These are phyloP conservation scores for Trichosporon sp. DNA, from an alignment of 1,284 basidiomycete genomes.

Conservation along the genomic window DNA sequence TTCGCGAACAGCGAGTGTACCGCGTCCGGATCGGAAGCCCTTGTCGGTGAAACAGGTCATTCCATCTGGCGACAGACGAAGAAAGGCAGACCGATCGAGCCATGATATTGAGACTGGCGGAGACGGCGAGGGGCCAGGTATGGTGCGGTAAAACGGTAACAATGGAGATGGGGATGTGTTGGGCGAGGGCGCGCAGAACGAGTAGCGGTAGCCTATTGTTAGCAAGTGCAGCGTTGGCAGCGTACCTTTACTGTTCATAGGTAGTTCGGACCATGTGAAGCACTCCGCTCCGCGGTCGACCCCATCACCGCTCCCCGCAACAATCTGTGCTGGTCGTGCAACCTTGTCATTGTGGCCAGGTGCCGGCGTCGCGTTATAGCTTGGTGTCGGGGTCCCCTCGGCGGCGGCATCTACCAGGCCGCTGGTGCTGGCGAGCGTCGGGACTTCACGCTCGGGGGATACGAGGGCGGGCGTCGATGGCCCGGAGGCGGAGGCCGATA, in stretches of 20 bases:
- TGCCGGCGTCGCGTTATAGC: conserved; percentile 34
- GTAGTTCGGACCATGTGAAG: conserved; percentile 53
- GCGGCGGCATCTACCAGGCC: not conserved
- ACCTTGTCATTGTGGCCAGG: conserved; percentile 30
- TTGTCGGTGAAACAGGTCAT: conserved; percentile 76
- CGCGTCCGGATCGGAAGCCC: conserved; percentile 86
- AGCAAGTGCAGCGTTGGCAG: not conserved
- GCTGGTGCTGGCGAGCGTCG: conserved; percentile 2
- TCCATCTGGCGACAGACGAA: conserved; percentile 81
- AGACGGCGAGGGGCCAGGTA: conserved; percentile 44
- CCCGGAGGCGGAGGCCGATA: conserved; percentile 6
- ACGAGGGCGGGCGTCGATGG: not conserved
- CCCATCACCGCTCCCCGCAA: conserved; percentile 48
- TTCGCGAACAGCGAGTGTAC: conserved; percentile 83
- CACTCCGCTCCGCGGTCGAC: conserved; percentile 49
- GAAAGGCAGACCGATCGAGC: conserved; percentile 61
- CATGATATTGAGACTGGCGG: conserved; percentile 56
- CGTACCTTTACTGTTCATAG: conserved; percentile 53
- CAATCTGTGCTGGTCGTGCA: conserved; percentile 34
- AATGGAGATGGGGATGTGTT: conserved; percentile 42
- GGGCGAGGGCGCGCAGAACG: conserved; percentile 56
- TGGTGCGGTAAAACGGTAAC: conserved; percentile 52
- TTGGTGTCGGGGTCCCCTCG: conserved; percentile 9
- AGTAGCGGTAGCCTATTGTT: conserved; percentile 55
- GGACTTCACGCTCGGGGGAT: not conserved